phyloP scores from a whole-genome alignment of 495 filamentous ascomycete genomes.

The Penicillium malachiteum region DNA sequence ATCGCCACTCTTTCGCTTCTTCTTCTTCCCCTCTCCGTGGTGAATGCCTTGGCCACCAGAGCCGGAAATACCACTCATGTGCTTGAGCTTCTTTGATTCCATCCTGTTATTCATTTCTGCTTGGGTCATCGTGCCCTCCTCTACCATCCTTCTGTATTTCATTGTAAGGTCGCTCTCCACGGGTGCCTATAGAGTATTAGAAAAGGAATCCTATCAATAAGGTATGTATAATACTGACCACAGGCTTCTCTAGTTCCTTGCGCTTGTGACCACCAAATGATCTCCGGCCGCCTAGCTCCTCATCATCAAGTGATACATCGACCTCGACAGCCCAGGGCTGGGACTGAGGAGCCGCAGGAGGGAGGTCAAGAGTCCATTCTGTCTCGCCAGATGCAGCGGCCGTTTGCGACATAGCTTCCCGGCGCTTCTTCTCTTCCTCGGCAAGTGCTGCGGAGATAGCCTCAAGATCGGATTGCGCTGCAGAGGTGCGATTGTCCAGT shows the following conservation, averaged over 20 bases:
- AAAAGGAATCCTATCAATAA: not conserved
- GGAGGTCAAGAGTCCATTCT: constrained; percentile 71
- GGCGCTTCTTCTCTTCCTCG: constrained; percentile 71
- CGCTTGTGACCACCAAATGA: constrained; percentile 41
- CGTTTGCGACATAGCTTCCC: constrained; percentile 65
- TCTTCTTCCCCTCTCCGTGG: constrained; percentile 22
- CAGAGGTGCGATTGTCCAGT: constrained; percentile 26
- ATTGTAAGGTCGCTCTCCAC: not conserved
- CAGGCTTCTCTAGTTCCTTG: constrained; percentile 25
- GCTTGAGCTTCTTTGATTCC: not conserved
- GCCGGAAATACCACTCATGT: constrained; percentile 40
- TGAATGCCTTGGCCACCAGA: constrained; percentile 6
- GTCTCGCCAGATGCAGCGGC: constrained; percentile 79
- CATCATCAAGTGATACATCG: constrained; percentile 39
- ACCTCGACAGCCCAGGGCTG: constrained; percentile 31
- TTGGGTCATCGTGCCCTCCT: no score
- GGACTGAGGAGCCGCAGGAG: constrained; percentile 14
- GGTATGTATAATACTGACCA: not conserved
- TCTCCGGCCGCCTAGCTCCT: constrained; percentile 37
- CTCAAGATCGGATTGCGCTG: constrained; percentile 48
- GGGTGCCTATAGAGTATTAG: not conserved
- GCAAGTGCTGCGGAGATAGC: constrained; percentile 68
- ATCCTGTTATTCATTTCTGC: no score
- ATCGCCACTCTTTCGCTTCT: constrained; percentile 36
- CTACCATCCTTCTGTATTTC: no score